phyloP scores from a whole-genome alignment of 441 rosid genomes.

The Jatropha podagrica region DNA sequence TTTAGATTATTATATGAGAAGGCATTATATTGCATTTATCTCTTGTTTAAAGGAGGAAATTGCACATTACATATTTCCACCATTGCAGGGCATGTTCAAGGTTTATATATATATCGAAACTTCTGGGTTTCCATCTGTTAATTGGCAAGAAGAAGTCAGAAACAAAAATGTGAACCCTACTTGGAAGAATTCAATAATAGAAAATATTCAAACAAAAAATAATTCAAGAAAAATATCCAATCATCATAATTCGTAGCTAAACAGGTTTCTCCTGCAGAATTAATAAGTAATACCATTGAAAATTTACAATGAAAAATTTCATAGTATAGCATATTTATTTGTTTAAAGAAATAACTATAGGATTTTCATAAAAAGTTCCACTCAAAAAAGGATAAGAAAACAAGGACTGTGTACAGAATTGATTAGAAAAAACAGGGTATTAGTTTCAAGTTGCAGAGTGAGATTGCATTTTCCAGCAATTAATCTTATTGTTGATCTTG shows the following conservation, averaged over 20 bases:
- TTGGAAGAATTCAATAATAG: too few relatives aligned
- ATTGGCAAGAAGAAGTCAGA: too few relatives aligned
- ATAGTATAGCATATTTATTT: background rate
- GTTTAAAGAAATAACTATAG: background rate
- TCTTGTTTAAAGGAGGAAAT: too few relatives aligned
- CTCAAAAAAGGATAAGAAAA: background rate
- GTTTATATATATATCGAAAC: too few relatives aligned
- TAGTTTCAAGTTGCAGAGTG: constrained; percentile 7
- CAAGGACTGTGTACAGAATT: too few relatives aligned
- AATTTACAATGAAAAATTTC: background rate
- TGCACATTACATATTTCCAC: too few relatives aligned
- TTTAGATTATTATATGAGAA: too few relatives aligned
- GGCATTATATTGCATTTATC: too few relatives aligned
- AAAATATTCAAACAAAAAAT: too few relatives aligned
- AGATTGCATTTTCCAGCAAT: background rate
- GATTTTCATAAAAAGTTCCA: background rate
- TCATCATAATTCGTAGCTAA: background rate
- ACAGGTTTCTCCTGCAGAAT: background rate
- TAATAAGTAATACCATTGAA: background rate
- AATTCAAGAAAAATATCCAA: background rate
- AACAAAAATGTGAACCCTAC: too few relatives aligned
- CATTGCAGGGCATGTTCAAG: too few relatives aligned
- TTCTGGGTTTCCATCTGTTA: too few relatives aligned
- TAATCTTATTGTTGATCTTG: background rate
- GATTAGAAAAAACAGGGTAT: constrained; percentile 4